Evolutionary conservation across 2,329 filamentous ascomycete species (phyloP), one percentile per base, ranked within the genome.

Genomic region (Chaetomiaceae sp.): DNA sequence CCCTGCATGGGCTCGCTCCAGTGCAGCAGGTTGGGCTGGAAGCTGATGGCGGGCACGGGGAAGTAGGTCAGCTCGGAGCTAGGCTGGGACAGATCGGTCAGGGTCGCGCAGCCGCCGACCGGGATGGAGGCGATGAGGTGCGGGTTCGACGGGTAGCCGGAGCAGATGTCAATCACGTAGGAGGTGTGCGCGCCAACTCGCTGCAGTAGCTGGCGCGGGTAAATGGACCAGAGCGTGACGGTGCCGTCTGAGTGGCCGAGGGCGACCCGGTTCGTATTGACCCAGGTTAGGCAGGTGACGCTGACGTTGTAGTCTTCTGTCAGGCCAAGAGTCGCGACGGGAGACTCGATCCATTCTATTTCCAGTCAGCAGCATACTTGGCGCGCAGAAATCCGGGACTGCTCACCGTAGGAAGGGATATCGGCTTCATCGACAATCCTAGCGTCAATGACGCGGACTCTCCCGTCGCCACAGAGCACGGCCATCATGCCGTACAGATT

Each of bases 191-290:
- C 65, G 4, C 72, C 67, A 39, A 76, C 70, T 2, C 77, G 71
- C 34, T 71, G 71, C 22, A 81, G 64, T 41, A 78, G 62, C 20
- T 65, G 61, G 36, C 59, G 62, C 1, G 77, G 77, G 32, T 66
- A 65, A 34, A 81, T 56, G 10, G 76, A 80, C 77, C 77, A 81
- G 10, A 80, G 63, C 17, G 69, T 68, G 29, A 81, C 64, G 17
- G 73, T 76, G 26, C 78, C 78, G 49, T 81, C 78, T 0, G 69
- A 70, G 56, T 79, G 76, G 39, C 75, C 78, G 24, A 77, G 63
- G 0, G 68, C 74, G 32, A 81, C 62, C 18, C 76, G 72, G 56
- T 80, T 80, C 52, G 69, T 68, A 48, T 71, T 73, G 27, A 72
- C 62, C 78, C 78, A 81, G 10, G 75, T 68, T 42, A 81, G 68